phyloP scores from a whole-genome alignment of 257 asterid species.

The Coffea eugenioides region DNA sequence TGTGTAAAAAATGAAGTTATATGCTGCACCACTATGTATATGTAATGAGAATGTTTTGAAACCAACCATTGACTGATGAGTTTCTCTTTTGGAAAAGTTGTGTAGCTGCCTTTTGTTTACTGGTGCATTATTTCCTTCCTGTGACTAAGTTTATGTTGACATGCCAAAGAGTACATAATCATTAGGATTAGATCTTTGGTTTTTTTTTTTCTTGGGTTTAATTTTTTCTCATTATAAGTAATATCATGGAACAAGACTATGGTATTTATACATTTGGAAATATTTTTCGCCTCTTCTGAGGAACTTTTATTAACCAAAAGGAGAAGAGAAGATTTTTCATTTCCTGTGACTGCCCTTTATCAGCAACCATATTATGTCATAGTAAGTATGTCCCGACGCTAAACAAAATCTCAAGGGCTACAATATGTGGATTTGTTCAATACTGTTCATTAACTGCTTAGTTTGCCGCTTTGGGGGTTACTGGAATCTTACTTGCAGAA shows the following conservation, averaged over 20 bases:
- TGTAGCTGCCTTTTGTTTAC: not conserved
- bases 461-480: constrained; percentile 3
- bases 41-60: not conserved
- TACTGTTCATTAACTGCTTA: not conserved
- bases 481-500: constrained; percentile 24
- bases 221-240: not conserved
- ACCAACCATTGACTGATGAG: not conserved
- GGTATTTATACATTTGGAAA: not conserved
- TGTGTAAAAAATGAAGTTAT: not conserved
- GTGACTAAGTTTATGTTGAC: not conserved
- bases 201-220: not conserved
- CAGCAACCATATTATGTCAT: not conserved
- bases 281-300: not conserved
- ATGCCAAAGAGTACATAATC: not conserved
- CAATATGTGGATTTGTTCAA: not conserved
- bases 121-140: not conserved
- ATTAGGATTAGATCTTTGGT: not conserved
- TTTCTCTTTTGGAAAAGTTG: not conserved
- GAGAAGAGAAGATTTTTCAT: not conserved
- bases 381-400: not conserved
- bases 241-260: not conserved
- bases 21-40: not conserved
- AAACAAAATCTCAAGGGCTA: not conserved
- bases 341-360: not conserved
- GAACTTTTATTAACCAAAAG: not conserved